phyloP scores from a whole-genome alignment of 1,139 yeast genomes.

The Debaryomyces sp. region DNA sequence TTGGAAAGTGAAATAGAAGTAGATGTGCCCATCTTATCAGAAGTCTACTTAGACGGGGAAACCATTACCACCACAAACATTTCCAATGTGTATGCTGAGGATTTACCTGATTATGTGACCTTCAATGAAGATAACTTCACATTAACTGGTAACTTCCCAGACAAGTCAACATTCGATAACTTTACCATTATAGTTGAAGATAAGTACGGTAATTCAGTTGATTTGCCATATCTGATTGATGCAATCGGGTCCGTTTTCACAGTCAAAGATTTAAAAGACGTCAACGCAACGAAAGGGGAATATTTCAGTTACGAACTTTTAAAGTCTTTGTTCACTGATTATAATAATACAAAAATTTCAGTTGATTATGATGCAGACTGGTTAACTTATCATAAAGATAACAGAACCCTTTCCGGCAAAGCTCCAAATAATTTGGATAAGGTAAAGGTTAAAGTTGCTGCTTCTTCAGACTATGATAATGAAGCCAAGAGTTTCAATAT shows the following conservation, averaged over 20 bases:
- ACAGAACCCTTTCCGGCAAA: constrained; percentile 67
- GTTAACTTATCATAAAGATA: constrained; percentile 62
- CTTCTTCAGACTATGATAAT: constrained; percentile 38
- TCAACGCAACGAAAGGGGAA: constrained; percentile 66
- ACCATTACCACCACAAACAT: constrained; percentile 54
- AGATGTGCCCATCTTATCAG: constrained; percentile 59
- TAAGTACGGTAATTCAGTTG: constrained; percentile 63
- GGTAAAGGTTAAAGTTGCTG: constrained; percentile 55
- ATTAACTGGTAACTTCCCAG: constrained; percentile 64
- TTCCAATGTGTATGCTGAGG: constrained; percentile 47
- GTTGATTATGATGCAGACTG: constrained; percentile 56
- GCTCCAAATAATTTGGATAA: constrained; percentile 63
- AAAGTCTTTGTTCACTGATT: constrained; percentile 57
- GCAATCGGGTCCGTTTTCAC: constrained; percentile 57
- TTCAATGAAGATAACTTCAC: constrained; percentile 44
- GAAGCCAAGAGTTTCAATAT: constrained; percentile 53
- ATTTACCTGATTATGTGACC: constrained; percentile 64
- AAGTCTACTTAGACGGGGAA: constrained; percentile 61
- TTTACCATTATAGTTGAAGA: constrained; percentile 66
- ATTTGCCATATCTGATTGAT: constrained; percentile 55
- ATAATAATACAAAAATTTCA: constrained; percentile 50
- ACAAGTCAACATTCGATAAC: constrained; percentile 38
- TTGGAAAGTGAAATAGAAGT: constrained; percentile 56
- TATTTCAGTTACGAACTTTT: constrained; percentile 58
- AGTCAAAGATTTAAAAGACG: constrained; percentile 49